Base-by-base conservation (phyloP, 495 filamentous ascomycete species). In the Sordaria brevicollis region DNA sequence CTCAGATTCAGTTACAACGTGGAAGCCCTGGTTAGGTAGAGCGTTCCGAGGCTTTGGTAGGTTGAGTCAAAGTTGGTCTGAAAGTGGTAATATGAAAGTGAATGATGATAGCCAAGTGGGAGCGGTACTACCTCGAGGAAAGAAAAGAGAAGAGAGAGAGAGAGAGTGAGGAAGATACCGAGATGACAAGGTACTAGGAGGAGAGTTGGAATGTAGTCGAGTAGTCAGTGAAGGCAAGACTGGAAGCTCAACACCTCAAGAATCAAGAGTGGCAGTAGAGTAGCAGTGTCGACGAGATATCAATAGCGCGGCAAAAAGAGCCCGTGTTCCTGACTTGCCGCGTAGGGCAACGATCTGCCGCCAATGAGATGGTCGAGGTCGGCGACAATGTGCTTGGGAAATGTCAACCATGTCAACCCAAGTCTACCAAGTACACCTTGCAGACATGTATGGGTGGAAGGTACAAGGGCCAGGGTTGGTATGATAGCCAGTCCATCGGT, bases 1-100 rank as follows among this genome's bases (percentile, higher is more conserved):
- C 43, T 54, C 65, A 68, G n/a, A 31, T 65, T 39, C 65, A 67
- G 68, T 67, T 72, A 71, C 71, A 68, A 72, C 65, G 74, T 70
- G 72, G 69, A 69, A 29, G 49, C 71, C 49, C 67, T 21, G 36
- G 29, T 21, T 25, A 65, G 17, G 67, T 19, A 66, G 43, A 68
- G 39, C 25, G 43, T 29, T 11, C 69, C 67, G 71, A 67, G 41
- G 57, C 43, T 65, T 54, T 68, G 71, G 71, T 74, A 69, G 72
- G 73, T 75, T 62, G 13, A 67, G 39, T 66, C 67, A 65, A n/a
- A 70, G 57, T 33, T 41, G 67, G 31, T 31, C 37, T 74, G 57
- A 57, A n/a, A 35, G 33, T 54, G 57, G 57, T 67, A 68, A 65
- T 69, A 62, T 54, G 66, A n/a, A n/a, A 62, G 49, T 21, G 25